Conservation (phyloP, 2,329 filamentous ascomycete species). For the Curvularia spicifera region DNA sequence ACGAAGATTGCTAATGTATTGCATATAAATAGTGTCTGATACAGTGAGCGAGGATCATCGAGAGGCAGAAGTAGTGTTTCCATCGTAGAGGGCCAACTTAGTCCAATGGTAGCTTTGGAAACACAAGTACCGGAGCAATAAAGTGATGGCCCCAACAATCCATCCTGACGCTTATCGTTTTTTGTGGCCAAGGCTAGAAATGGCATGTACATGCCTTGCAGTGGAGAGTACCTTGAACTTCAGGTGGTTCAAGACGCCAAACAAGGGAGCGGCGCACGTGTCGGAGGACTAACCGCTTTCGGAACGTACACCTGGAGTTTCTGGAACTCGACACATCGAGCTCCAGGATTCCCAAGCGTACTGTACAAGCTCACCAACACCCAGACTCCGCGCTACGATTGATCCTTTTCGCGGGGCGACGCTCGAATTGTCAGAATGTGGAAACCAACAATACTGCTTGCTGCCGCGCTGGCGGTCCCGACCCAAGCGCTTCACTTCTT, state of each 20-base stretch:
- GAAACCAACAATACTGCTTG: constrained; percentile 65
- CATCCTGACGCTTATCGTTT: neutral
- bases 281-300: constrained; percentile 26
- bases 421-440: constrained; percentile 36
- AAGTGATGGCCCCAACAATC: neutral
- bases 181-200: neutral
- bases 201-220: neutral
- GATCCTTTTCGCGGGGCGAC: constrained; percentile 29
- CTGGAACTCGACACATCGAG: constrained; percentile 29
- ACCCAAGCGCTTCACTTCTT: constrained; percentile 93
- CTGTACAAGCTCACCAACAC: constrained; percentile 26
- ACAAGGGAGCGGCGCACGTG: constrained; percentile 27
- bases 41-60: neutral
- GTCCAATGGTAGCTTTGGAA: neutral
- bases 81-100: neutral
- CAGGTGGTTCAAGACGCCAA: constrained; percentile 8
- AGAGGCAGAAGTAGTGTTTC: neutral
- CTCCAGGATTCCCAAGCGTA: constrained; percentile 30
- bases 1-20: neutral
- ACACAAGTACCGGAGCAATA: neutral
- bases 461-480: constrained; percentile 65
- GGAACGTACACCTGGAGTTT: constrained; percentile 37
- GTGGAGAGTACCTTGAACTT: neutral
- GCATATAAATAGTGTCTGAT: neutral
- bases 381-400: constrained; percentile 27